Percentiles rank a stretch among this genome's conserved stretches.
Conservation (phyloP, 1,284 basidiomycete species). For the Ganoderma lingzhi region DNA sequence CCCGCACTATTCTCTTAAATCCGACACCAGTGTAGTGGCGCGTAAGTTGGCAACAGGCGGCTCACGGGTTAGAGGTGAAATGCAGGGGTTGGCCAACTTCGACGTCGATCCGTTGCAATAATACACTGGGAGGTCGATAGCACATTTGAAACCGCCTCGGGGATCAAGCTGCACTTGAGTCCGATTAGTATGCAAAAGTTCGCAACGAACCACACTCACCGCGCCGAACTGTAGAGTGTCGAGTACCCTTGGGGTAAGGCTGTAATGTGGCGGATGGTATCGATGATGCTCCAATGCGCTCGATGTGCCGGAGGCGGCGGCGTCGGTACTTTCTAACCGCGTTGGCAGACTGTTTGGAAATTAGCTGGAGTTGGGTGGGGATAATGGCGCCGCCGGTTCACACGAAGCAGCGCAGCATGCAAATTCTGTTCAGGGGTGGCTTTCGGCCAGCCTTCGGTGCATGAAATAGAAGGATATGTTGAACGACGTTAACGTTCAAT, state of each 20-base stretch:
- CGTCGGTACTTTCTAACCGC: neutral
- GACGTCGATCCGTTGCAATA: neutral
- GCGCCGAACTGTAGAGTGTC: neutral
- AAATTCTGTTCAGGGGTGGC: neutral
- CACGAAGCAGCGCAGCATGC: constrained; percentile 1
- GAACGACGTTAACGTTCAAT: neutral
- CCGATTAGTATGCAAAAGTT: neutral
- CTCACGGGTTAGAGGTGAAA: neutral
- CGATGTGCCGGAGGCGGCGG: neutral
- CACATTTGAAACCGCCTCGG: constrained; percentile 1
- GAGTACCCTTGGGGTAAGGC: neutral
- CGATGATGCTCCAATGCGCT: constrained; percentile 5
- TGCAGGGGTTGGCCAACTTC: neutral
- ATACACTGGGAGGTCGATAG: neutral
- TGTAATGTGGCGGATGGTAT: neutral
- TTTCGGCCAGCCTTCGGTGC: neutral
- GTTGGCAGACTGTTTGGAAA: constrained; percentile 3
- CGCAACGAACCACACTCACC: neutral
- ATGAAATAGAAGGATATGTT: neutral
- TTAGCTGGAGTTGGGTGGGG: constrained; percentile 4
- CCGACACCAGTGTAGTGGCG: neutral
- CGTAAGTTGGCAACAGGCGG: neutral
- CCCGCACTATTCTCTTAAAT: neutral
- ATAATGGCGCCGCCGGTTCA: neutral
- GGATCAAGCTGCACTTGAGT: neutral